Evolutionary conservation across 2,329 filamentous ascomycete genomes (phyloP), one percentile per base, ranked within the genome.

Genomic region (Aspergillus neoniger): DNA sequence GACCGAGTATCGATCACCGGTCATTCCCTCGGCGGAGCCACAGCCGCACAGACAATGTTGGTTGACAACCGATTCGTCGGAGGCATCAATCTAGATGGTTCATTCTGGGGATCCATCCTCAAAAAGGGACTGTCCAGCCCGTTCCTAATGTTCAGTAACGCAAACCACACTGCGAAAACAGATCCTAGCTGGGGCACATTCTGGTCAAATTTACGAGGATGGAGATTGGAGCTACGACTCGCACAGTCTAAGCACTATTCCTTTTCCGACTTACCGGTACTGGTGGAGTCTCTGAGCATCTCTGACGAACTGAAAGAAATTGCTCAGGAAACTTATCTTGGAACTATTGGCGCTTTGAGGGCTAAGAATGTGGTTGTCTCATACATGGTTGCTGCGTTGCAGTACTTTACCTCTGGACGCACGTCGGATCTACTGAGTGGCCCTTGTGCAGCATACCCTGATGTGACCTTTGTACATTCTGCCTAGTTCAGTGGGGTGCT

Each of bases 1-100:
- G 36, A 39, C 9, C 44, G 52, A 14, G 61, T 63, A 15, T 59
- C 57, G 0, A 67, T 70, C 28, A 59, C 65, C 4, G 68, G 68
- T 5, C 67, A 70, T 38, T 70, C 68, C 3, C 47, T 70, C 2
- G 68, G 68, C 5, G 69, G 68, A 9, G 65, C 68, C 8, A 62
- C 68, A 28, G 59, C 68, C 2, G 63, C 62, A 2, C 47, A 61
- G 47, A 47, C 66, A 12, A 63, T 69, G 30, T 49, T 58, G 1
- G 5, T 55, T 9, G 67, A 70, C 23, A n/a, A 47, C 43, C 61
- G 68, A 15, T 47, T 69, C 39, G 44, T 64, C 3, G 68, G 56
- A 0, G 67, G 66, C 15, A 57, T 66, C 41, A 67, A 69, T 50
- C 50, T 68, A 1, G 67, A 69, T 36, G 67, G 67, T 3, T 15